Base-by-base conservation (phyloP, 257 asterid species). In the Avicennia marina region DNA sequence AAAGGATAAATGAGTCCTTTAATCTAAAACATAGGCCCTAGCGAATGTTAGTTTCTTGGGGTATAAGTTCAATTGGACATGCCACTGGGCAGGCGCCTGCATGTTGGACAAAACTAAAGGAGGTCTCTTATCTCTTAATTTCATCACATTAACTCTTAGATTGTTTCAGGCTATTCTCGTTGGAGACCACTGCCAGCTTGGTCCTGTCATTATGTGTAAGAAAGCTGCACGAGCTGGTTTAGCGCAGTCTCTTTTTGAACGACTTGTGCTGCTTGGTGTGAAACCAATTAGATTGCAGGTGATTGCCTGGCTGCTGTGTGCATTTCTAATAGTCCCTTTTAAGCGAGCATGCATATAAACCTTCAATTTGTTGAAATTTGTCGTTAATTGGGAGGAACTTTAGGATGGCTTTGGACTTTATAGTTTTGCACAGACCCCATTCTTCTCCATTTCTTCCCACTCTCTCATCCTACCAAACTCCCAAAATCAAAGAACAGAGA, bases 131-230 rank as follows among this genome's bases (percentile, higher is more conserved):
- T 12, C 4, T 36, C 13, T 2, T 2, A 7, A 4, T 36, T 36
- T 36, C 10, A 36, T 36, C 41, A 36, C 12, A 36, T 11, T 36
- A 0, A 8, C 2, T 36, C 7, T 36, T 4, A 11, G 12, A 5
- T 12, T 36, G 41, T 42, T 66, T 59, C 61, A 93, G 99, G 82
- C 76, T 63, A 78, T 93, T 72, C 96, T 93, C 47, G 97, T 93
- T 67, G 99, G 99, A 78, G 99, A 93, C 63, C 99, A 89, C 72
- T 93, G 97, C 75, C 99, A 93, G 77, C 99, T 93, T 79, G 99
- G 99, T 80, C 99, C 99, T 66, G 97, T 93, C 69, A 89, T 93
- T 71, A 93, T 93, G 99, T 93, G 99, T 88, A 93, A 89, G 86
- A 93, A 93, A 79, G 99, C 97, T 57, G 99, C 99, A 4, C 83